Base-by-base conservation (phyloP, 2,329 filamentous ascomycete genomes). In the Bisporella sp. region DNA sequence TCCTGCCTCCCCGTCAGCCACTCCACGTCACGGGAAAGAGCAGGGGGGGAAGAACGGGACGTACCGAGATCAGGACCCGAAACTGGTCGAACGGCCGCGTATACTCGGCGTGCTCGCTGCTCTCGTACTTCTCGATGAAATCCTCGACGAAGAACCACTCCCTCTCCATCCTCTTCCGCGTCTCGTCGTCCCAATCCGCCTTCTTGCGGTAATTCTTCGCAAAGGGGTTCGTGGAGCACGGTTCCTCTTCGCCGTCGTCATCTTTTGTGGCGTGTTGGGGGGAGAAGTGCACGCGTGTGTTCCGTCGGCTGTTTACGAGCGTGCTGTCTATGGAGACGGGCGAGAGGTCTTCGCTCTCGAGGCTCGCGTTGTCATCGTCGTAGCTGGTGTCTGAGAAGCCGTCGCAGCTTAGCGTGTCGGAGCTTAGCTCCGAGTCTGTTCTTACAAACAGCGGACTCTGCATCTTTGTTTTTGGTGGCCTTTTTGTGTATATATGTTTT, bases 101-200 rank as follows among this genome's bases (percentile, higher is more conserved):
- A 4, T 4, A 45, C 42, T 45, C 42, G 28, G 42, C 42, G 31
- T 45, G 42, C 13, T 45, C 42, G 5, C 30, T 3, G 13, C 42
- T 45, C 42, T 45, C 42, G 31, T 45, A 45, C 31, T 45, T 45
- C 42, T 45, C 42, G 28, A 45, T 31, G 29, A 45, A 30, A 30
- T 45, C 28, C 12, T 21, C 9, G 31, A 45, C 30, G 30, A 45
- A 45, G 7, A 11, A 9, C 42, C 42, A 45, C 31, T 45, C 42
- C 13, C 30, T 6, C 30, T 32, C 21, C 42, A 21, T 31, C 13
- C 30, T 13, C 30, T 9, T 13, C 30, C 31, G 30, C 5, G 42
- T 13, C 9, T 11, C 42, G 9, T 13, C 28, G 30, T 45, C 42
- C 42, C 21, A 30, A 13, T 45, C 42, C 13, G 30, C 28, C 4